phyloP scores from a whole-genome alignment of 495 filamentous ascomycete genomes.

The Copromyces sp. region DNA sequence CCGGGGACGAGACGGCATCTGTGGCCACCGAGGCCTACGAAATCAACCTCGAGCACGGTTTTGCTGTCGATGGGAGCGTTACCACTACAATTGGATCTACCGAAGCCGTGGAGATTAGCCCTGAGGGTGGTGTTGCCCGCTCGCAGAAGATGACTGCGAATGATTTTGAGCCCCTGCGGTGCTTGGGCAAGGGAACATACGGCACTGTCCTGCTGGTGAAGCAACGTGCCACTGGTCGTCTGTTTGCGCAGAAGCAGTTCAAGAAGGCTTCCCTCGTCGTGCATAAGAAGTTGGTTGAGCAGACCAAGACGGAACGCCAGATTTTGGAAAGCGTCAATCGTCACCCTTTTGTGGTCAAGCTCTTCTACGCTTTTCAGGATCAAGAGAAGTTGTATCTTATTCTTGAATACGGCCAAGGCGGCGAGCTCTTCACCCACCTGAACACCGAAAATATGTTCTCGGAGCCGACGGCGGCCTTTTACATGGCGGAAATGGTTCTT shows the following conservation, averaged over 20 bases:
- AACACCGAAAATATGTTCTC: slow-evolving; percentile 85
- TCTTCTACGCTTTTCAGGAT: slow-evolving; percentile 98
- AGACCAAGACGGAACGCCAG: slow-evolving; percentile 90
- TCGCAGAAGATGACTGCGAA: slow-evolving; percentile 77
- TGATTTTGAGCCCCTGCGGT: slow-evolving; percentile 89
- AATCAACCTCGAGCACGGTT: slow-evolving; percentile 79
- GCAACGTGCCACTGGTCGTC: slow-evolving; percentile 71
- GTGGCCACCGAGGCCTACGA: slow-evolving; percentile 61
- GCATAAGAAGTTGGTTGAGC: slow-evolving; percentile 86
- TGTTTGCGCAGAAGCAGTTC: slow-evolving; percentile 98
- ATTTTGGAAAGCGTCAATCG: slow-evolving; percentile 92
- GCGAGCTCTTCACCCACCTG: slow-evolving; percentile 86
- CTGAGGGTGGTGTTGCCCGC: slow-evolving; percentile 30
- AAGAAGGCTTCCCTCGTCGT: slow-evolving; percentile 88
- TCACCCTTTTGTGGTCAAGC: slow-evolving; percentile 93
- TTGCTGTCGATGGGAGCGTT: slow-evolving; percentile 32
- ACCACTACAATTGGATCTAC: slow-evolving; percentile 25
- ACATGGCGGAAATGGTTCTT: slow-evolving; percentile 95
- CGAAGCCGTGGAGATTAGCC: slow-evolving; percentile 36
- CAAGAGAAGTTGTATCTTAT: slow-evolving; percentile 96
- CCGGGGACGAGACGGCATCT: slow-evolving; percentile 33
- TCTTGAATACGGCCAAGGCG: slow-evolving; percentile 95
- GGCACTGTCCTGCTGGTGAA: slow-evolving; percentile 90
- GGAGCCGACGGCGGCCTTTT: slow-evolving; percentile 81
- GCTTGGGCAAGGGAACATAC: slow-evolving; percentile 90